Evolutionary conservation across 2,329 filamentous ascomycete genomes (phyloP).

Genomic region (Aspergillus aculeatus): DNA sequence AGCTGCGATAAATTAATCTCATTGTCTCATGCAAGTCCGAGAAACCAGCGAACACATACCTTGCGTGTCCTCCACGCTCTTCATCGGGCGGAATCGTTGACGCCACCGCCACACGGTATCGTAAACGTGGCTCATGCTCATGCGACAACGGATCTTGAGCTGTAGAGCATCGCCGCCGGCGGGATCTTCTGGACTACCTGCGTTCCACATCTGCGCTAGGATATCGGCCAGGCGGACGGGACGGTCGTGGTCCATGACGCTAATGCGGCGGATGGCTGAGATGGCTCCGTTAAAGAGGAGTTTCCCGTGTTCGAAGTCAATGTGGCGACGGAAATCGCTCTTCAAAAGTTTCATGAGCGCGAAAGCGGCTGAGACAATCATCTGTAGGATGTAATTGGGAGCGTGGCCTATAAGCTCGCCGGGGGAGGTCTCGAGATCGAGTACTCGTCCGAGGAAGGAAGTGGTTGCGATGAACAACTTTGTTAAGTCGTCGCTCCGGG

Average conservation of each 20-base stretch:
- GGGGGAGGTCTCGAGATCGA: constrained; percentile 44
- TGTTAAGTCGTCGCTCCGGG: constrained; percentile 43
- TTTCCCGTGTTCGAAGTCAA: constrained; percentile 55
- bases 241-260: constrained; percentile 62
- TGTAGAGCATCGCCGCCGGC: constrained; percentile 48
- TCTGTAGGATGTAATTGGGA: constrained; percentile 63
- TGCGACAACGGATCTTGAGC: constrained; percentile 62
- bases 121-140: constrained; percentile 65
- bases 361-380: constrained; percentile 63
- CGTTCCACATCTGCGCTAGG: constrained; percentile 64
- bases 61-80: constrained; percentile 61
- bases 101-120: constrained; percentile 68
- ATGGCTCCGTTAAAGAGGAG: constrained; percentile 59
- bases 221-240: constrained; percentile 63
- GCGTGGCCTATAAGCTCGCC: constrained; percentile 53
- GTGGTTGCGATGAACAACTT: constrained; percentile 48
- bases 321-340: constrained; percentile 58
- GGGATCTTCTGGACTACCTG: constrained; percentile 33
- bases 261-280: constrained; percentile 57
- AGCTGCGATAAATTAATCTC: constrained; percentile 18
- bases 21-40: background rate
- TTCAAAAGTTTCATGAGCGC: constrained; percentile 64
- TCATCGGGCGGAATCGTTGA: constrained; percentile 63
- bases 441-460: constrained; percentile 46
- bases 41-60: constrained; percentile 49